Evolutionary conservation across 2,329 filamentous ascomycete genomes (phyloP).

Genomic region (Chrysoporthe deuterocubensis): DNA sequence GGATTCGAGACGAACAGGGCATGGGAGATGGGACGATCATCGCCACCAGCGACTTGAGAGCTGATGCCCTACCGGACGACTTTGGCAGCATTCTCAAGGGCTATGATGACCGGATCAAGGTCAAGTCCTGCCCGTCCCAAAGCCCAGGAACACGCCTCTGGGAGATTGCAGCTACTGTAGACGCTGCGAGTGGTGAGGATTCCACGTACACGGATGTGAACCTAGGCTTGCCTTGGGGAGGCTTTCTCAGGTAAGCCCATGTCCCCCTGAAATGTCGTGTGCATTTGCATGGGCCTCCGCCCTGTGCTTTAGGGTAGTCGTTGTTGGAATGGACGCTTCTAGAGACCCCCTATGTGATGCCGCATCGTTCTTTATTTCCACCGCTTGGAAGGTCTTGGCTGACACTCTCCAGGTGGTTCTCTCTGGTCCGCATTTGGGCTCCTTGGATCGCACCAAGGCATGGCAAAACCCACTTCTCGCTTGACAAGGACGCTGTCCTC

Average conservation of each 20-base stretch:
- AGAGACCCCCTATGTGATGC: not conserved
- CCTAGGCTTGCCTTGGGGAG: constrained; percentile 66
- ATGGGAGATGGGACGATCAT: constrained; percentile 67
- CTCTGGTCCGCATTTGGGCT: constrained; percentile 76
- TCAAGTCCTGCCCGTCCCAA: constrained; percentile 64
- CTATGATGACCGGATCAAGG: constrained; percentile 59
- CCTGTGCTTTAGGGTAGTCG: not conserved
- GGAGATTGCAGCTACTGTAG: constrained; percentile 63
- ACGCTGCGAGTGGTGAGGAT: constrained; percentile 57
- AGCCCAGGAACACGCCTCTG: constrained; percentile 72
- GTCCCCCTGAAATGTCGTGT: not conserved
- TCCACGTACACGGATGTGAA: constrained; percentile 61
- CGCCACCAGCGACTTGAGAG: constrained; percentile 45
- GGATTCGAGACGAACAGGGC: constrained; percentile 68
- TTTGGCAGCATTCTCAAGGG: constrained; percentile 61
- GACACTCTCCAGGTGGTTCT: constrained; percentile 68
- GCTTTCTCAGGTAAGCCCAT: constrained; percentile 53
- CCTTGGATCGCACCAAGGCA: constrained; percentile 92
- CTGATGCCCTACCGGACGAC: constrained; percentile 40
- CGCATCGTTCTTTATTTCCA: not conserved
- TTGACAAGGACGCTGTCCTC: constrained; percentile 79
- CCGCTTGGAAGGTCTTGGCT: constrained; percentile 18
- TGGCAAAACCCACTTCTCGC: constrained; percentile 66
- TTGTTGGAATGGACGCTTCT: not conserved
- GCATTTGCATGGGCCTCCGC: not conserved